Conservation (phyloP, 768 basidiomycete genomes). For the Mycena albidolilacea region DNA sequence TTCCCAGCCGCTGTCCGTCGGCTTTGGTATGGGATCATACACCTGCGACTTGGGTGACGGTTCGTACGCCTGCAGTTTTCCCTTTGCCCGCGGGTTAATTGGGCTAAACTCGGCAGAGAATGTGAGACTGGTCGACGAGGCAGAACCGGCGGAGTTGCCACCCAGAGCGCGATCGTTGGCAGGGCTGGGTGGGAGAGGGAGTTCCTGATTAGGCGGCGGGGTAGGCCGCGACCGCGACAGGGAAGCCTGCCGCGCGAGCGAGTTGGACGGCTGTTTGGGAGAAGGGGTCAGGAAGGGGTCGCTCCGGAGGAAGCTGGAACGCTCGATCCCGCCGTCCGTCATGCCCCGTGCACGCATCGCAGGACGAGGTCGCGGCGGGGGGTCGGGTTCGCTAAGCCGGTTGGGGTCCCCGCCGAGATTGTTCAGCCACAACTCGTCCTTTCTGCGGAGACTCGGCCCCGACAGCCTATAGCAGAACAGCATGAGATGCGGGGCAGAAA, state of each 20-base stretch:
- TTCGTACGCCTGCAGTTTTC: slow-evolving; percentile 16
- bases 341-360: slow-evolving; percentile 64
- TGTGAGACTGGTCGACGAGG: slow-evolving; percentile 58
- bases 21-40: slow-evolving; percentile 16
- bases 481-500: not conserved
- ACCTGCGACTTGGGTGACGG: slow-evolving; percentile 17
- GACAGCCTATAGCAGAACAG: slow-evolving; percentile 36
- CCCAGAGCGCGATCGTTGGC: slow-evolving; percentile 20
- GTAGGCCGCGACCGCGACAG: slow-evolving; percentile 61
- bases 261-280: slow-evolving; percentile 27
- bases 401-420: slow-evolving; percentile 44
- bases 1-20: slow-evolving; percentile 33
- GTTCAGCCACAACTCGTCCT: slow-evolving; percentile 28
- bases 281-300: slow-evolving; percentile 31
- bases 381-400: slow-evolving; percentile 52
- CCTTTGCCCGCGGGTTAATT: slow-evolving; percentile 21
- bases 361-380: slow-evolving; percentile 52
- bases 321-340: slow-evolving; percentile 57
- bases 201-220: slow-evolving; percentile 64
- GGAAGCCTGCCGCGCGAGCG: slow-evolving; percentile 57
- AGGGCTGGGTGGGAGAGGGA: slow-evolving; percentile 61
- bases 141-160: slow-evolving; percentile 31
- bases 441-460: slow-evolving; percentile 37
- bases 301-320: slow-evolving; percentile 50
- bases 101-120: slow-evolving; percentile 51